phyloP scores from a whole-genome alignment of 2,329 filamentous ascomycete species.

The Cladosporium austrohemisphaericum region DNA sequence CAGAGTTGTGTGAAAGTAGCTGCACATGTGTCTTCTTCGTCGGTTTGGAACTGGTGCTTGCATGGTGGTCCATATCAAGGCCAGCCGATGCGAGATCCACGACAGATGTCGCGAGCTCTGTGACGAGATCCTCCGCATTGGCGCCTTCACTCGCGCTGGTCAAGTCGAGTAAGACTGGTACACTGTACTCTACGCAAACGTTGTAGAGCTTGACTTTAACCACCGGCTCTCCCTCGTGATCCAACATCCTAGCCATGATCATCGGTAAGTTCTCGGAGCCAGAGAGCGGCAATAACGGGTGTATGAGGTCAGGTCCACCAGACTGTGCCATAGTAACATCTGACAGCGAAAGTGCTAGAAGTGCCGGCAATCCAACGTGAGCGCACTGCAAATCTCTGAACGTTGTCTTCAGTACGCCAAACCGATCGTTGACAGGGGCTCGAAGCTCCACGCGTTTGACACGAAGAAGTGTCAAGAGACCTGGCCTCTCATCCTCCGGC shows the following conservation, averaged over 20 bases:
- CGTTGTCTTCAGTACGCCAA: conserved; percentile 62
- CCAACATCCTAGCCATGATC: conserved; percentile 84
- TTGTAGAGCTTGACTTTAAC: conserved; percentile 86
- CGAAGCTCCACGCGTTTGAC: conserved; percentile 61
- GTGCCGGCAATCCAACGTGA: conserved; percentile 78
- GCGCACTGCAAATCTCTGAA: conserved; percentile 65
- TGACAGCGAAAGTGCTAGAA: conserved; percentile 73
- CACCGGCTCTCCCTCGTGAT: conserved; percentile 88
- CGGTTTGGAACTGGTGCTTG: background rate
- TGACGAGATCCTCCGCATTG: conserved; percentile 58
- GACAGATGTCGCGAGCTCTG: conserved; percentile 73
- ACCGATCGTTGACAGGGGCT: conserved; percentile 61
- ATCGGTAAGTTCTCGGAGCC: conserved; percentile 54
- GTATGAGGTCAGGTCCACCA: conserved; percentile 66
- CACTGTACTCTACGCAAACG: conserved; percentile 80
- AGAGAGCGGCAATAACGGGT: conserved; percentile 50
- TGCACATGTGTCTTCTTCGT: conserved; percentile 58
- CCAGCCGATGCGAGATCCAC: conserved; percentile 43
- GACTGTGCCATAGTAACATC: conserved; percentile 62
- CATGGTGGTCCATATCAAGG: background rate
- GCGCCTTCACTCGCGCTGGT: conserved; percentile 55
- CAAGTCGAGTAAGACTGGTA: conserved; percentile 76
- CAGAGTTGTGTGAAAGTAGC: conserved; percentile 73
- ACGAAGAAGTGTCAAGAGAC: conserved; percentile 69
- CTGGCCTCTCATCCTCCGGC: conserved; percentile 90